Evolutionary conservation across 2,329 filamentous ascomycete genomes (phyloP).

Genomic region (Fusarium multiceps): DNA sequence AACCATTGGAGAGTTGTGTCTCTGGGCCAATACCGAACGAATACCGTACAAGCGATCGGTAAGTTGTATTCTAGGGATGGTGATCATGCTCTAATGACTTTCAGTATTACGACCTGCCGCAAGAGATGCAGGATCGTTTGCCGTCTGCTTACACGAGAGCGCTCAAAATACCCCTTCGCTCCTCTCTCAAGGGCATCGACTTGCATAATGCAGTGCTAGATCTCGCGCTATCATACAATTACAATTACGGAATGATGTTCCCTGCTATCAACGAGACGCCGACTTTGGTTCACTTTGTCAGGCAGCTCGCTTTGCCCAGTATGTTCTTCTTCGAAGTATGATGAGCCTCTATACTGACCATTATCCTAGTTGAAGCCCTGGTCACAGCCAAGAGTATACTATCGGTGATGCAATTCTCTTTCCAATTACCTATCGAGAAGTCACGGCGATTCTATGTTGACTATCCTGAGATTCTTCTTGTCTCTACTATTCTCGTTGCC

Average conservation of each 20-base stretch:
- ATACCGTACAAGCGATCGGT: constrained; percentile 79
- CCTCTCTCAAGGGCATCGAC: constrained; percentile 61
- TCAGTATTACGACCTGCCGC: constrained; percentile 68
- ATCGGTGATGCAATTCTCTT: constrained; percentile 61
- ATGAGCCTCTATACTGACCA: constrained; percentile 44
- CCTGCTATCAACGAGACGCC: constrained; percentile 78
- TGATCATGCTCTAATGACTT: background rate
- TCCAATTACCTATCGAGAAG: constrained; percentile 62
- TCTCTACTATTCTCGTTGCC: constrained; percentile 77
- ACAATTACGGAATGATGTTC: constrained; percentile 76
- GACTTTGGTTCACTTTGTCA: constrained; percentile 75
- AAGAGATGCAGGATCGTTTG: constrained; percentile 73
- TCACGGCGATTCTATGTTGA: constrained; percentile 61
- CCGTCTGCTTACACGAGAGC: constrained; percentile 69
- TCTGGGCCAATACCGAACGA: constrained; percentile 74
- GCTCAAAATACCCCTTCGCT: constrained; percentile 63
- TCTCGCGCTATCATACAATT: constrained; percentile 70
- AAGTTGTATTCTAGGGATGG: constrained; percentile 44
- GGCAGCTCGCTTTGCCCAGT: constrained; percentile 80
- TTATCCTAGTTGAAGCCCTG: constrained; percentile 64
- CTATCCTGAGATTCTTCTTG: constrained; percentile 80
- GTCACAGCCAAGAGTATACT: constrained; percentile 58
- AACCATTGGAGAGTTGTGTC: constrained; percentile 76
- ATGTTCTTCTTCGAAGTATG: constrained; percentile 44
- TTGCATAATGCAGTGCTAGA: constrained; percentile 74